phyloP scores from a whole-genome alignment of 768 basidiomycete genomes.

The Russula olivacea region DNA sequence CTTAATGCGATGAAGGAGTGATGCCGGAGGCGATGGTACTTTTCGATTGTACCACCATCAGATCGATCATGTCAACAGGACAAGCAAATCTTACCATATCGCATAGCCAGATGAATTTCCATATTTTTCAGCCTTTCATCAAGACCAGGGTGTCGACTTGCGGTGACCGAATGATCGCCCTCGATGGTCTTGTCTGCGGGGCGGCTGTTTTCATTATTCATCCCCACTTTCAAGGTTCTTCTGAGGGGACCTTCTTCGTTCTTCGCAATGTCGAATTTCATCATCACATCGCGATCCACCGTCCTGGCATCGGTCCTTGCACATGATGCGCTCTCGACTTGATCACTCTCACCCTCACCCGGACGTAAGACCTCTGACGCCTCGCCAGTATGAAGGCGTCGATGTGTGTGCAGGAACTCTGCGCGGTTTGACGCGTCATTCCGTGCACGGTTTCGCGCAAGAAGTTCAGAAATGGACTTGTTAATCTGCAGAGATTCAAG shows the following conservation, averaged over 20 bases:
- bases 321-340: slow-evolving; percentile 44
- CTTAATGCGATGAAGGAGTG: slow-evolving; percentile 56
- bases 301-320: slow-evolving; percentile 69
- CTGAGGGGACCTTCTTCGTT: slow-evolving; percentile 73
- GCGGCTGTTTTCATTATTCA: background rate
- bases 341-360: slow-evolving; percentile 30
- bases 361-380: background rate
- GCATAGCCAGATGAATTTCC: slow-evolving; percentile 65
- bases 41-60: slow-evolving; percentile 31
- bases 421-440: slow-evolving; percentile 72
- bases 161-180: slow-evolving; percentile 33
- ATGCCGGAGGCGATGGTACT: slow-evolving; percentile 70
- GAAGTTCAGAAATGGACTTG: slow-evolving; percentile 64
- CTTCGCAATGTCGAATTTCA: slow-evolving; percentile 85
- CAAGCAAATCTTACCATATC: slow-evolving; percentile 49
- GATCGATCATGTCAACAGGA: background rate
- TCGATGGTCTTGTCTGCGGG: background rate
- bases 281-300: slow-evolving; percentile 68
- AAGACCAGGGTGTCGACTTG: slow-evolving; percentile 51
- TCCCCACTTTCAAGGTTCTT: slow-evolving; percentile 44
- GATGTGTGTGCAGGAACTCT: slow-evolving; percentile 64
- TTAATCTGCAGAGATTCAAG: slow-evolving; percentile 40
- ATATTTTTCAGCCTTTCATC: slow-evolving; percentile 60
- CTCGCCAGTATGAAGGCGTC: slow-evolving; percentile 38
- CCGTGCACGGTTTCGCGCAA: slow-evolving; percentile 62